Conservation (phyloP, 345 rosid species). For the Hibiscus syriacus region DNA sequence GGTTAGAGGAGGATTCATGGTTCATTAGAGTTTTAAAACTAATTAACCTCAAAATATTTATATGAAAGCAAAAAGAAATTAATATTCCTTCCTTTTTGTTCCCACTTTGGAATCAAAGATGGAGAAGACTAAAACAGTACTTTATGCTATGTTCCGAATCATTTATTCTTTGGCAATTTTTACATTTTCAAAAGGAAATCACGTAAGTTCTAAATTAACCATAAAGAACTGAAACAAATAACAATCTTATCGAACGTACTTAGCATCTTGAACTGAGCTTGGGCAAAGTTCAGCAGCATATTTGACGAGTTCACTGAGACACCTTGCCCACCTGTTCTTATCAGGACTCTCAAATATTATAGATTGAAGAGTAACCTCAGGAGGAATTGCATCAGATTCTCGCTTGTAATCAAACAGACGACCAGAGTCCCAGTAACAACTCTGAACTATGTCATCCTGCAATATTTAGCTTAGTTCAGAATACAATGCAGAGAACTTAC, state of each 20-base stretch:
- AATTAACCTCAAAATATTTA: neutral
- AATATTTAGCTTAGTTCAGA: constrained; percentile 15
- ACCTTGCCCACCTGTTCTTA: constrained; percentile 92
- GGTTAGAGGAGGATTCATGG: constrained; percentile 6
- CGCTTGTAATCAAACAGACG: constrained; percentile 86
- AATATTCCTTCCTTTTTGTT: neutral
- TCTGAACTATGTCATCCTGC: constrained; percentile 97
- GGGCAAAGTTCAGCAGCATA: constrained; percentile 96
- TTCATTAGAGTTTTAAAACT: neutral
- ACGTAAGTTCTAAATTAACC: neutral
- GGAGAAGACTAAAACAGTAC: neutral
- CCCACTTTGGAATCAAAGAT: neutral
- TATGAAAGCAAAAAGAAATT: neutral
- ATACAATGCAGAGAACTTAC: constrained; percentile 10
- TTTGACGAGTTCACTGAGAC: constrained; percentile 90
- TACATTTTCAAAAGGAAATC: neutral
- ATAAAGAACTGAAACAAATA: too few relatives aligned
- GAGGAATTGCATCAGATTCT: constrained; percentile 89
- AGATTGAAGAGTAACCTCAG: constrained; percentile 90
- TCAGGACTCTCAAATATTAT: constrained; percentile 93
- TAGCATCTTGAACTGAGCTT: constrained; percentile 86
- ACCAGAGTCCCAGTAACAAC: constrained; percentile 94
- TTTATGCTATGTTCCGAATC: neutral
- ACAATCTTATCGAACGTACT: constrained; percentile 40
- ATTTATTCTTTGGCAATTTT: constrained; percentile 3